Percentiles rank a stretch among this genome's conserved stretches.
These are phyloP conservation scores for Blastobotrys apis DNA, from an alignment of 1,139 yeast genomes.

Conservation along the genomic window DNA sequence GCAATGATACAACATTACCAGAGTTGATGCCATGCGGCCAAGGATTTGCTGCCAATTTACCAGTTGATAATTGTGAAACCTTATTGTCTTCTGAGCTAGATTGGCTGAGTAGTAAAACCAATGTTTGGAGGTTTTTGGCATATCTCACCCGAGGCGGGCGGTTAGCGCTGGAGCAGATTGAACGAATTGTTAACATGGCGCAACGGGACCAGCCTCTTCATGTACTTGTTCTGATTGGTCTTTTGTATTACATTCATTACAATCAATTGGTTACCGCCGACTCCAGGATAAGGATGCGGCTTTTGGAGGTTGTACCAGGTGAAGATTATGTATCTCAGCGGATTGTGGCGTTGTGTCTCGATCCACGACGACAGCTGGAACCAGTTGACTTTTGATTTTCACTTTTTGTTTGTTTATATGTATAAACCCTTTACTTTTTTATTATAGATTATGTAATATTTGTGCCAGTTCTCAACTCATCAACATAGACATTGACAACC, in stretches of 20 bases:
- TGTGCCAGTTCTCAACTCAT: too few species aligned
- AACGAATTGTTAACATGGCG: neutral
- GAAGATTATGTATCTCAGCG: constrained; percentile 2
- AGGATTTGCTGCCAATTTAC: constrained; percentile 4
- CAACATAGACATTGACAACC: too few species aligned
- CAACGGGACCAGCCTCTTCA: neutral
- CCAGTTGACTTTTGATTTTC: too few species aligned
- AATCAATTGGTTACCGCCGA: neutral
- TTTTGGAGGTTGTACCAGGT: constrained; percentile 1
- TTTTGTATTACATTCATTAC: constrained; percentile 9
- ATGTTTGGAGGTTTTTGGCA: constrained; percentile 8
- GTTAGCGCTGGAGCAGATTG: constrained; percentile 3
- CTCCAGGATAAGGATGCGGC: constrained; percentile 9
- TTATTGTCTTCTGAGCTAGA: neutral
- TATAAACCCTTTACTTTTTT: too few species aligned
- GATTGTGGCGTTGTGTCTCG: constrained; percentile 5
- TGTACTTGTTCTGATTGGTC: constrained; percentile 5
- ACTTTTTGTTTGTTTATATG: too few species aligned
- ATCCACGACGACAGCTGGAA: too few species aligned
- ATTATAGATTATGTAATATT: too few species aligned
- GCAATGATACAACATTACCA: neutral
- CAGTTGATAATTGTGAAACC: neutral
- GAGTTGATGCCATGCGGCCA: constrained; percentile 1
- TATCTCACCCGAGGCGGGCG: constrained; percentile 3
- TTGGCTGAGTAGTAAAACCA: neutral